phyloP scores from a whole-genome alignment of 1,139 yeast species.

The Yamadazyma kanchanaburiensis region DNA sequence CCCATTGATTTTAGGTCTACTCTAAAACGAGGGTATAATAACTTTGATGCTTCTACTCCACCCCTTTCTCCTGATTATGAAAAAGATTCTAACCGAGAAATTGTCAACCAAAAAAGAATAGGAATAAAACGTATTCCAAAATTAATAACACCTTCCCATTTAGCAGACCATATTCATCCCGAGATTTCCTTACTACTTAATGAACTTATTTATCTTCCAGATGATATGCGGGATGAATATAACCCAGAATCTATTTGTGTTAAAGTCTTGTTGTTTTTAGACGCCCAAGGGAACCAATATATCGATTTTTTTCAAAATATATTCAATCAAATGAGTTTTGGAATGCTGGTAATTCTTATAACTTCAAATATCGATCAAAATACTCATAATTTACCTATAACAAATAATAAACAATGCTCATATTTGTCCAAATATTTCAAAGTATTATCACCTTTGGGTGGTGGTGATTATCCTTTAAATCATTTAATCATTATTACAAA shows the following conservation, averaged over 20 bases:
- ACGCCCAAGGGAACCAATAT: conserved; percentile 28
- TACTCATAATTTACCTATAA: conserved; percentile 2
- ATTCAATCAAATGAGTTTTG: conserved; percentile 6
- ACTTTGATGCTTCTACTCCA: too few relatives aligned
- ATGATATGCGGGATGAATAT: conserved; percentile 7
- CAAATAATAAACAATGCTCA: conserved; percentile 14
- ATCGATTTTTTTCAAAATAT: conserved; percentile 10
- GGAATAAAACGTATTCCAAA: too few relatives aligned
- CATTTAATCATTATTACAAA: conserved; percentile 32
- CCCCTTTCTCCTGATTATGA: too few relatives aligned
- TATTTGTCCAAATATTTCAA: conserved; percentile 23
- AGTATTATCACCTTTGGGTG: conserved; percentile 48
- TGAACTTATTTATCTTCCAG: conserved; percentile 3
- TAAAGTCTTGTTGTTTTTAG: conserved; percentile 22
- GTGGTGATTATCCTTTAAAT: conserved; percentile 47
- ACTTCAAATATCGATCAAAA: conserved; percentile 11
- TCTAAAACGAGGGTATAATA: too few relatives aligned
- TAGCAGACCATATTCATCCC: neutral
- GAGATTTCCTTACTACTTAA: conserved; percentile 4
- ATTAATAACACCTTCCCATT: neutral
- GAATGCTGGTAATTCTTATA: conserved; percentile 13
- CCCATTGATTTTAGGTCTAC: too few relatives aligned
- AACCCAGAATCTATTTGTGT: neutral
- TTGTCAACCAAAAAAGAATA: too few relatives aligned
- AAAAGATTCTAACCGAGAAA: too few relatives aligned